Base-by-base conservation (phyloP, 1,284 basidiomycete genomes). In the Rhodotorula sp. region DNA sequence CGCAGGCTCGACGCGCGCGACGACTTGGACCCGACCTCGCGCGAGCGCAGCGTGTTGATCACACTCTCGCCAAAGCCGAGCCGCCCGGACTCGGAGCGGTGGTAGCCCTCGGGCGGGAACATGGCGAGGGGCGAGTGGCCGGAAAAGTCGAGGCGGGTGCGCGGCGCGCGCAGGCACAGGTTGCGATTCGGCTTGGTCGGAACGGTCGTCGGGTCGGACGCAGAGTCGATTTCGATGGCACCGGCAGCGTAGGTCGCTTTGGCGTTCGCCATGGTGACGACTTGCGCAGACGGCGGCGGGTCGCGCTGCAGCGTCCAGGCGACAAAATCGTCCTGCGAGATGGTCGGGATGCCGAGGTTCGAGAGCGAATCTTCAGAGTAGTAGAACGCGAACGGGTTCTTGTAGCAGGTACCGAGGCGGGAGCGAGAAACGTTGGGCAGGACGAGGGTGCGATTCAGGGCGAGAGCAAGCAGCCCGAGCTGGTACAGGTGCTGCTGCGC, bases 401-500 rank as follows among this genome's bases (percentile, higher is more conserved):
- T 46, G 61, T 73, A 75, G 69, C 79, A 80, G 16, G 72, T 67
- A 3, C 74, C 74, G 64, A 80, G 71, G 27, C 79, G 68, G 23
- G 78, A 78, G 53, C 77, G 74, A 10, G 71, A 73, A 49, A 80
- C 78, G 69, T 80, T 78, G 4, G 79, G 79, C 17, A 80, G 70
- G 61, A 80, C 79, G 60, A 80, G 75, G 19, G 77, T 80, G 17
- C 79, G 73, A 61, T 80, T 79, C 27, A 79, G 71, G 0, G 79
- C 68, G 57, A 78, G 57, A 4, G 79, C 78, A 34, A 80, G 70
- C 14, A 80, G 67, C 4, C 78, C 79, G 52, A 80, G 77, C 63
- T 80, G 79, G 70, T 80, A 77, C 21, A 80, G 59, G 61, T 80
- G 79, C 57, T 73, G 68, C 57, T 80, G 79, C 2, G 78, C 79